Conservation (phyloP, 768 basidiomycete genomes). For the Clitopilus hobsonii region DNA sequence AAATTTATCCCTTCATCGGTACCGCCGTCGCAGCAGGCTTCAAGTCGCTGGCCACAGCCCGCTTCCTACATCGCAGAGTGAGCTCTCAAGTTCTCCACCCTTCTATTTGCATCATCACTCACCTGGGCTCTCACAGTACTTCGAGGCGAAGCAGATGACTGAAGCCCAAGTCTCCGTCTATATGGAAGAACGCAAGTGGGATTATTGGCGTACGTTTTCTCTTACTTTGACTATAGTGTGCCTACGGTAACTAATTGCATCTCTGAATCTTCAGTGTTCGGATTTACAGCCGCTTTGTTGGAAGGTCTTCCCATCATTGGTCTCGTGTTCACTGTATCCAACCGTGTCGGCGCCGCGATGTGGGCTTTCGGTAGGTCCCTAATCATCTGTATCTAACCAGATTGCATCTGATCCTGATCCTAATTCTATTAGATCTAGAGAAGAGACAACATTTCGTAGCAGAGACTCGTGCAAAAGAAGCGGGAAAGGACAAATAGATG, state of each 20-base stretch:
- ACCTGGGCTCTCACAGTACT: constrained; percentile 54
- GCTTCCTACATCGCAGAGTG: constrained; percentile 65
- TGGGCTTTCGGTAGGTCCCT: constrained; percentile 69
- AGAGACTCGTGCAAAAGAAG: background rate
- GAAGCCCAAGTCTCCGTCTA: constrained; percentile 64
- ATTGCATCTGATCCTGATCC: too few species aligned
- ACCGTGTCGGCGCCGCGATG: constrained; percentile 91
- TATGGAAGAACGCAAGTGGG: constrained; percentile 88
- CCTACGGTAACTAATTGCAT: background rate
- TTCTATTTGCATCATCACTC: background rate
- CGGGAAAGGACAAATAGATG: background rate
- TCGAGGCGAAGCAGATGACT: constrained; percentile 80
- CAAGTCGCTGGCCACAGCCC: constrained; percentile 63
- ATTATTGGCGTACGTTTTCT: constrained; percentile 59
- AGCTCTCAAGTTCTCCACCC: too few species aligned
- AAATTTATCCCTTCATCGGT: constrained; percentile 68
- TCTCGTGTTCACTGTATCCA: constrained; percentile 77
- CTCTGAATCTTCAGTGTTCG: constrained; percentile 58
- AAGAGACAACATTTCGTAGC: constrained; percentile 51
- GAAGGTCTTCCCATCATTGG: constrained; percentile 83
- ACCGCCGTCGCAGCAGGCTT: constrained; percentile 57
- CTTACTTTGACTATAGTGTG: background rate
- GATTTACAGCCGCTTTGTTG: constrained; percentile 76
- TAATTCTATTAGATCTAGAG: constrained; percentile 68
- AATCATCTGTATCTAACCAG: too few species aligned